Base-by-base conservation (phyloP, 768 basidiomycete genomes). In the Ramaria sp. region DNA sequence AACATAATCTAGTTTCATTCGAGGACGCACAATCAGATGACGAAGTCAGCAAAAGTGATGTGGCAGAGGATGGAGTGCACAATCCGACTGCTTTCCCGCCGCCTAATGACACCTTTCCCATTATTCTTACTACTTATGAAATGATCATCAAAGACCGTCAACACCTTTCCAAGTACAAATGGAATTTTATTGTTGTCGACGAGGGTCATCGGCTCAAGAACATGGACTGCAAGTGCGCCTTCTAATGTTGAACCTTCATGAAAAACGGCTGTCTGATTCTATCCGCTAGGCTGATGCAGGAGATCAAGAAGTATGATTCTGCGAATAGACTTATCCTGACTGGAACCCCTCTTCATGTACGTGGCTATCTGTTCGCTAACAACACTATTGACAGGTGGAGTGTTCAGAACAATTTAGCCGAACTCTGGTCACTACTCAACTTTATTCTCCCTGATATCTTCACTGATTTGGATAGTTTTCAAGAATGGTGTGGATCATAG, bases 171-270 rank as follows among this genome's bases (percentile, higher is more conserved):
- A 76, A 75, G 56, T 88, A 87, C 64, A 69, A 78, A 41, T 90
- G 86, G 85, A 82, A 88, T 24, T 96, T 94, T 64, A 90, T 98
- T 64, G 89, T 98, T 56, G 95, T 99, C 2, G 91, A 94, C 64
- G 91, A 95, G 68, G 91, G 95, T 0, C 96, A 99, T 68, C 75
- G 95, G 22, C 67, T 99, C 64, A 98, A 98, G 73, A 99, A 99
- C 62, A 73, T 95, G 56, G 80, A 97, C 62, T 92, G 91, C 68
- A 85, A 80, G 70, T 71, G 61, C 65, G 70, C 58, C 54, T 8
- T 30, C 12, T 44, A 34, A 24, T 32, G 18, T 32, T n/a, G n/a
- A n/a, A n/a, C n/a, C n/a, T n/a, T 13, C 9, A 53, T 55, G 8
- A n/a, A n/a, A 9, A 18, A 4, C 48, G 30, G 20, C 7, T 24